phyloP scores from a whole-genome alignment of 2,329 filamentous ascomycete genomes.

The Arthrobotrys megalospora region DNA sequence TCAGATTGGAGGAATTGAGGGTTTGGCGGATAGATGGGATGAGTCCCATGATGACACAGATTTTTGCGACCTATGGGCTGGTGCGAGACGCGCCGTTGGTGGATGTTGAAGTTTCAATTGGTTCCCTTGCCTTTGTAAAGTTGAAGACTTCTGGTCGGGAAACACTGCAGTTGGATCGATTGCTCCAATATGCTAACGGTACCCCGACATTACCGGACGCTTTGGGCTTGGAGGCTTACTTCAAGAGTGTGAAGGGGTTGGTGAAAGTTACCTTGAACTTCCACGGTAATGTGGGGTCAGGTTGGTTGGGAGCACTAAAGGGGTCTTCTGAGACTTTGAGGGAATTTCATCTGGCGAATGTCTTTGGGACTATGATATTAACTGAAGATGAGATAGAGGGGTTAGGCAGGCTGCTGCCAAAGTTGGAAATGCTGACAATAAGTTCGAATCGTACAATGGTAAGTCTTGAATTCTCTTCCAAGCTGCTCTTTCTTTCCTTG shows the following conservation, averaged over 20 bases:
- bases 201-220: not conserved
- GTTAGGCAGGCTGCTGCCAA: slow-evolving; percentile 12
- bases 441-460: not conserved
- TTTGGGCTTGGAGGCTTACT: slow-evolving; percentile 1
- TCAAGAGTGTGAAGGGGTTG: slow-evolving; percentile 3
- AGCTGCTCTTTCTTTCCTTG: not conserved
- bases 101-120: slow-evolving; percentile 13
- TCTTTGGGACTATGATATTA: not conserved
- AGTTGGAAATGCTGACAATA: slow-evolving; percentile 27
- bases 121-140: not conserved
- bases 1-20: not conserved
- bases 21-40: slow-evolving; percentile 11
- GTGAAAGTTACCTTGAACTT: slow-evolving; percentile 18
- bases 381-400: slow-evolving; percentile 9
- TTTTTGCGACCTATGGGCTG: not conserved
- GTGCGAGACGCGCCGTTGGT: slow-evolving; percentile 1
- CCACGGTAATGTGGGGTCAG: not conserved
- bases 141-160: not conserved
- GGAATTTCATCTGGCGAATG: slow-evolving; percentile 6
- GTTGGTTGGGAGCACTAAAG: slow-evolving; percentile 30
- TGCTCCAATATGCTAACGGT: not conserved
- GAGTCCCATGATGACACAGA: not conserved
- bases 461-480: not conserved
- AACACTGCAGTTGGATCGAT: not conserved
- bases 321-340: slow-evolving; percentile 17